phyloP scores from a whole-genome alignment of 2,329 filamentous ascomycete species.

The Ophioceras dolichostomum region DNA sequence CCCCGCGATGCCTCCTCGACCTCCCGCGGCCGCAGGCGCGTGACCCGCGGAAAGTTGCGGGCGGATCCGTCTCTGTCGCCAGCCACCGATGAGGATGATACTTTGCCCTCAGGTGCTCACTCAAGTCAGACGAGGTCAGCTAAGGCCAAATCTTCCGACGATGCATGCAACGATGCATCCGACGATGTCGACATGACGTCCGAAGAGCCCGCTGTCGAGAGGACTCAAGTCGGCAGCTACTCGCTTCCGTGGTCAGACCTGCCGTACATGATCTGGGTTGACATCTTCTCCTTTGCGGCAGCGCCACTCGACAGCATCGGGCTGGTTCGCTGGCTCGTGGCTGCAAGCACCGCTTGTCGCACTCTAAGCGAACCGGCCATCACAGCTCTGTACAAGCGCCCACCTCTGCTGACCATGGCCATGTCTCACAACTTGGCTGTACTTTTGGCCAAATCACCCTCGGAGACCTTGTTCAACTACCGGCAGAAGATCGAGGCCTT shows the following conservation, averaged over 20 bases:
- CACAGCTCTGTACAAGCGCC: slow-evolving; percentile 57
- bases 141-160: no score
- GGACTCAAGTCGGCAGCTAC: background rate
- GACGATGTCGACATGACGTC: no score
- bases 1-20: no score
- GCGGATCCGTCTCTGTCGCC: no score
- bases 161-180: no score
- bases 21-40: no score
- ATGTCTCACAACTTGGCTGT: slow-evolving; percentile 32
- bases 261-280: slow-evolving; percentile 48
- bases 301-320: slow-evolving; percentile 35
- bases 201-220: no score
- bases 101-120: no score
- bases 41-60: no score
- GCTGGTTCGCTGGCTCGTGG: slow-evolving; percentile 48
- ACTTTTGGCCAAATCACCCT: slow-evolving; percentile 41
- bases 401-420: slow-evolving; percentile 41
- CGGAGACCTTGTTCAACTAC: slow-evolving; percentile 47
- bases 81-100: no score
- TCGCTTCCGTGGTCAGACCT: slow-evolving; percentile 14
- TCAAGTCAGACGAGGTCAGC: no score
- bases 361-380: slow-evolving; percentile 61
- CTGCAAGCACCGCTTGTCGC: slow-evolving; percentile 49
- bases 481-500: slow-evolving; percentile 58
- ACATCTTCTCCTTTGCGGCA: slow-evolving; percentile 59